Evolutionary conservation across 129 eudicot genomes (phyloP), one percentile per base, ranked within the genome.

Genomic region (Flaveria brownii): DNA sequence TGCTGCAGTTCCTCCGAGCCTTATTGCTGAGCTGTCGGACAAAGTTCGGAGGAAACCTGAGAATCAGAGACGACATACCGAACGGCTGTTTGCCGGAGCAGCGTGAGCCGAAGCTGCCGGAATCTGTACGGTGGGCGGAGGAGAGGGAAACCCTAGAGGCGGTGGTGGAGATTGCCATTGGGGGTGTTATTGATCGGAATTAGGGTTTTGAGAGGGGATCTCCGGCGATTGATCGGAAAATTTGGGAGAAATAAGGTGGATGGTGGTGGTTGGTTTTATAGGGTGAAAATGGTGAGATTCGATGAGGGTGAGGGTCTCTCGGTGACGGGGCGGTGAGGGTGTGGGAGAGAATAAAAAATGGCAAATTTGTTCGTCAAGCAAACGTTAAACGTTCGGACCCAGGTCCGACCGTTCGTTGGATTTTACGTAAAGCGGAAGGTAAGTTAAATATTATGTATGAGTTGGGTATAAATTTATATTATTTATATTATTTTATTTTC

Each of bases 1-100:
- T 93, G 85, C 98, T 86, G 67, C 98, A 93, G 82, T 93, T 93
- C 78, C 98, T 82, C 62, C 98, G 79, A 57, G 98, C 98, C 85
- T 93, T 93, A 52, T 64, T 90, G 87, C 96, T 93, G 33, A 93
- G 85, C 86, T 93, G 98, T 8, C 98, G 22, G 42, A 93, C 98
- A 41, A 93, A 93, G 57, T 90, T 88, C 0, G 98, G 98, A 2
- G 98, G 98, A 57, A 93, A 93, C 71, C 95, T 65, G 42, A 83
- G 63, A 3, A 93, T 90, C 75, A 85, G 62, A 4, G 96, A 92
- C 20, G 96, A 90, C 81, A 85, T 45, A 15, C 91, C 96, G 9
- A 51, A 67, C 36, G 80, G 16, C 61, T 68, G 77, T n/a, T 66
- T 54, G 33, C 64, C 72, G 49, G 14, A 36, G 41, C 5, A 36